phyloP scores from a whole-genome alignment of 2,329 filamentous ascomycete genomes.

The Colletotrichum tropicicola region DNA sequence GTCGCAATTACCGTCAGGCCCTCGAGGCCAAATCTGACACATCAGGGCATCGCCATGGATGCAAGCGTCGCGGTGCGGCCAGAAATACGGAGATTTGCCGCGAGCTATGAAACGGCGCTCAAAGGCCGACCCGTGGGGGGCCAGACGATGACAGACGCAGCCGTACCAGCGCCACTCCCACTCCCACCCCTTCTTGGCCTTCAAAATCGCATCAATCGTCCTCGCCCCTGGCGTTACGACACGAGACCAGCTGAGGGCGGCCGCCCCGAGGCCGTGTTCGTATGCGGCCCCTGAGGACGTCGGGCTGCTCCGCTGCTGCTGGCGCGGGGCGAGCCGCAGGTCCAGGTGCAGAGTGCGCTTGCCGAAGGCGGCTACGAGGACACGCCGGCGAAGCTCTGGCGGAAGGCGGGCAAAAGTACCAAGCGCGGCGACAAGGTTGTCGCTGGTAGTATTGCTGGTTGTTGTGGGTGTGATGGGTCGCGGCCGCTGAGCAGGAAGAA shows the following conservation, averaged over 20 bases:
- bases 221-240: neutral
- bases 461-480: neutral
- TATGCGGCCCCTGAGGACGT: neutral
- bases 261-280: neutral
- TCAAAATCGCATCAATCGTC: neutral
- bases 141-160: conserved; percentile 37
- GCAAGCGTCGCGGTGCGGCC: neutral
- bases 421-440: neutral
- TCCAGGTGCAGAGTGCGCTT: conserved; percentile 36
- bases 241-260: neutral
- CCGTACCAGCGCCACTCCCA: conserved; percentile 36
- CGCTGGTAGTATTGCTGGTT: neutral
- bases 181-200: conserved; percentile 9
- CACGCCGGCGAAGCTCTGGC: conserved; percentile 42
- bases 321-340: conserved; percentile 20
- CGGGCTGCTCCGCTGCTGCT: neutral
- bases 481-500: conserved; percentile 5
- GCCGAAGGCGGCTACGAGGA: conserved; percentile 37
- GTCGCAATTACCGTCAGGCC: conserved; percentile 24
- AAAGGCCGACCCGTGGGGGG: neutral
- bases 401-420: conserved; percentile 36
- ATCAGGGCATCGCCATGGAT: neutral
- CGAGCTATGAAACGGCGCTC: neutral
- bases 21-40: conserved; percentile 34
- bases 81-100: neutral